Percentiles rank a stretch among this genome's conserved stretches.
Evolutionary conservation across 139 green algal species (phyloP).

Genomic region (Chlorella sp.): DNA sequence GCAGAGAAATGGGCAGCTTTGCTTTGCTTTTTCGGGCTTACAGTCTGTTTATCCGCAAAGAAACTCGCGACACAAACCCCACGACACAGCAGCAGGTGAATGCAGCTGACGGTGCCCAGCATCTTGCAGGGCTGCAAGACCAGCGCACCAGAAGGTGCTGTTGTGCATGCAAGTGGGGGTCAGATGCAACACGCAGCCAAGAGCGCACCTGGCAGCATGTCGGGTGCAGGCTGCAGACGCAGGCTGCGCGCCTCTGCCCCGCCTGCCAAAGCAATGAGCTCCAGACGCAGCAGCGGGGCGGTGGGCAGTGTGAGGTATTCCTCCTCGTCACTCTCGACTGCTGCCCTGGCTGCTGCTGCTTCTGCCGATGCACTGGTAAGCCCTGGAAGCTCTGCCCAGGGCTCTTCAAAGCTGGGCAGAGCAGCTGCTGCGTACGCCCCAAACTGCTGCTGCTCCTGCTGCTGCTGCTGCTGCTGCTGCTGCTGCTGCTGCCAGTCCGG

Average conservation of each 20-base stretch:
- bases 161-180: neutral
- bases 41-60: no score
- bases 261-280: neutral
- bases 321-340: constrained; percentile 26
- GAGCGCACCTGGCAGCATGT: constrained; percentile 16
- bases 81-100: neutral
- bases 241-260: neutral
- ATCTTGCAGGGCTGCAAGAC: neutral
- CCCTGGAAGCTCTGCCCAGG: neutral
- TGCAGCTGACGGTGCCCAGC: neutral
- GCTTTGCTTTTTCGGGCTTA: no score
- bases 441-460: neutral
- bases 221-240: neutral
- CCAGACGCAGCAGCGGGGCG: constrained; percentile 20
- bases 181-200: neutral
- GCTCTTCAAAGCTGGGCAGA: neutral
- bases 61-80: no score
- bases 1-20: neutral
- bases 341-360: neutral
- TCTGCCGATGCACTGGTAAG: constrained; percentile 3
- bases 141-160: neutral
- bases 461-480: neutral
- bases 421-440: neutral
- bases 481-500: neutral
- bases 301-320: neutral